Base-by-base conservation (phyloP, 1,284 basidiomycete genomes). In the Moniliella sp. region DNA sequence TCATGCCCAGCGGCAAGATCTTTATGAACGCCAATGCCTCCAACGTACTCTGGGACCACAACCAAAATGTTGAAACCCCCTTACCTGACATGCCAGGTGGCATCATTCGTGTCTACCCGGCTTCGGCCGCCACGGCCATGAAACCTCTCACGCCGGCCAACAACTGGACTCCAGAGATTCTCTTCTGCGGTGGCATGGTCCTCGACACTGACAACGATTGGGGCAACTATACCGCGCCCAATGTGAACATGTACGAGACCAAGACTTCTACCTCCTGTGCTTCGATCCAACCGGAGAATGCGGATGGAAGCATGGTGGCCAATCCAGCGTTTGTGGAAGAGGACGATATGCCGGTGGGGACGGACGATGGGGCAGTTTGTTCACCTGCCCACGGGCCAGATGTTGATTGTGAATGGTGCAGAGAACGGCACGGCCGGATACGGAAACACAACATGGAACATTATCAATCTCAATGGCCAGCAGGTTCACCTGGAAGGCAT, bases 171-270 rank as follows among this genome's bases (percentile, higher is more conserved):
- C 77, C 76, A 1, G 81, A 80, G 0, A 62, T 91, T 38, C 56
- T 88, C 32, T 86, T 88, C 66, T 91, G 83, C 50, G 83, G 83
- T 43, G 83, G 83, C 18, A 71, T 71, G n/a, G 68, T 76, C 61
- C 73, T 50, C 33, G 81, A 80, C 27, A 41, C 37, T 28, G 54
- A 58, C 33, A 21, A 40, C 10, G 26, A 50, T 28, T 58, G 56
- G 56, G 56, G 56, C 18, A 43, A 48, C 39, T 58, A 48, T 42
- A 36, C 34, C 7, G 41, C 39, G 10, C 56, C 56, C 9, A 35
- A 33, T 17, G 39, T 42, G 21, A 40, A 57, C 39, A 41, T 50
- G 25, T 45, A 48, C 14, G 39, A 48, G n/a, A 27, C 44, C 18
- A 39, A 40, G 7, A 49, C 50, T 9, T 49, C 46, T n/a, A 35